Percentiles rank a stretch among this genome's conserved stretches.
phyloP scores from a whole-genome alignment of 495 filamentous ascomycete genomes.

The Penicillium ochrochloron region DNA sequence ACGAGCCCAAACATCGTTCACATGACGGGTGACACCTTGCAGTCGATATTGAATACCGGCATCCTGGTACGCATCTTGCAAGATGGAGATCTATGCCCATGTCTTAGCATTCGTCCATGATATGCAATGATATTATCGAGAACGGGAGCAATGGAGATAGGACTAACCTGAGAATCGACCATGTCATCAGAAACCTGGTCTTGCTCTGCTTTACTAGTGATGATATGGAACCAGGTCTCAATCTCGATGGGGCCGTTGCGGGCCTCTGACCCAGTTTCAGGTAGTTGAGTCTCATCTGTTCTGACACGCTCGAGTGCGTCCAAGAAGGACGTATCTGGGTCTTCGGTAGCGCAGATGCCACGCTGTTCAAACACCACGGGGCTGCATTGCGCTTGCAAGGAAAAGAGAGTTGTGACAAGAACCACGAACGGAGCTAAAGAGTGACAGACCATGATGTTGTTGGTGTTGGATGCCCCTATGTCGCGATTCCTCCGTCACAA shows the following conservation, averaged over 20 bases:
- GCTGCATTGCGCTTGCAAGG: slow-evolving; percentile 27
- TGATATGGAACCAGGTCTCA: slow-evolving; percentile 55
- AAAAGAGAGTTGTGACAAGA: slow-evolving; percentile 25
- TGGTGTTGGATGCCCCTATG: slow-evolving; percentile 24
- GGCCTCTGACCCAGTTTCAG: slow-evolving; percentile 23
- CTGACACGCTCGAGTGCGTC: slow-evolving; percentile 35
- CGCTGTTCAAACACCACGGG: slow-evolving; percentile 27
- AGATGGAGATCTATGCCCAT: slow-evolving; percentile 39
- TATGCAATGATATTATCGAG: neutral
- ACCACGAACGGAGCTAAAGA: slow-evolving; percentile 30
- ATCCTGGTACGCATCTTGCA: slow-evolving; percentile 49
- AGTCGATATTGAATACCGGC: slow-evolving; percentile 58
- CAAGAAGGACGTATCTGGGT: slow-evolving; percentile 38
- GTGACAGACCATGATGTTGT: slow-evolving; percentile 36
- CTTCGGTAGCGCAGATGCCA: slow-evolving; percentile 45
- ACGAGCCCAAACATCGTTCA: slow-evolving; percentile 73
- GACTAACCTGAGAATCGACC: slow-evolving; percentile 48
- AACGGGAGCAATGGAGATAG: neutral
- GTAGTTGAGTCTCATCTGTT: slow-evolving; percentile 19
- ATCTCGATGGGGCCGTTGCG: slow-evolving; percentile 45
- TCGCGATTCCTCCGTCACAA: slow-evolving; percentile 20
- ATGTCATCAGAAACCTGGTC: slow-evolving; percentile 44
- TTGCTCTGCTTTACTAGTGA: slow-evolving; percentile 42
- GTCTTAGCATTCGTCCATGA: neutral
- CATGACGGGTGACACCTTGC: slow-evolving; percentile 70